Percentiles rank a stretch among this genome's conserved stretches.
Evolutionary conservation across 805 yeast species (phyloP).

Genomic region (Cyberlindnera americana): DNA sequence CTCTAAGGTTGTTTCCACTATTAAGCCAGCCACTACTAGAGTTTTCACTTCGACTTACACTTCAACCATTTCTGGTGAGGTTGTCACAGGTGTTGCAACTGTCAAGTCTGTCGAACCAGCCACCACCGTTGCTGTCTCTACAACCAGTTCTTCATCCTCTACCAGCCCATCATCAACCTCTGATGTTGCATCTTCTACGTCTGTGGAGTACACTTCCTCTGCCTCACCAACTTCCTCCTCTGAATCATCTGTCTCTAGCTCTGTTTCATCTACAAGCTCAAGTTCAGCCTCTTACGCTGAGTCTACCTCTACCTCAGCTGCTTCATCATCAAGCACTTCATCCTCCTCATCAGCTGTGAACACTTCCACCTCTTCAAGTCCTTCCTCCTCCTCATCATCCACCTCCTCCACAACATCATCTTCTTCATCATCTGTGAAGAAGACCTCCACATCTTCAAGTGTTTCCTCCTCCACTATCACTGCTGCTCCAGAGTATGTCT

Average conservation of each 20-base stretch:
- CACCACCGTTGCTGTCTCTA: conserved; percentile 4
- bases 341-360: not conserved
- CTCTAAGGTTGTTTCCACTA: conserved; percentile 23
- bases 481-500: conserved; percentile 10
- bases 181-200: conserved; percentile 3
- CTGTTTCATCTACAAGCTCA: too few relatives aligned
- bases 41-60: conserved; percentile 23
- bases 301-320: too few relatives aligned
- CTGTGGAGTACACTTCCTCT: conserved; percentile 4
- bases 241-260: too few relatives aligned
- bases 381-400: conserved; percentile 4
- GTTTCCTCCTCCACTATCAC: conserved; percentile 15
- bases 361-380: conserved; percentile 1
- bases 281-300: too few relatives aligned
- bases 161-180: conserved; percentile 8
- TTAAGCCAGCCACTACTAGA: conserved; percentile 24
- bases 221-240: conserved; percentile 2
- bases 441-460: conserved; percentile 9
- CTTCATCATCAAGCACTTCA: not conserved
- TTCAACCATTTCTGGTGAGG: conserved; percentile 21
- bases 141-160: conserved; percentile 7
- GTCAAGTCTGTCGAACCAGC: conserved; percentile 12
- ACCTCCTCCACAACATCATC: conserved; percentile 11
- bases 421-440: not conserved
- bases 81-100: conserved; percentile 14